Conservation (phyloP, 169 alveolate species). For the Babesia bovis region DNA sequence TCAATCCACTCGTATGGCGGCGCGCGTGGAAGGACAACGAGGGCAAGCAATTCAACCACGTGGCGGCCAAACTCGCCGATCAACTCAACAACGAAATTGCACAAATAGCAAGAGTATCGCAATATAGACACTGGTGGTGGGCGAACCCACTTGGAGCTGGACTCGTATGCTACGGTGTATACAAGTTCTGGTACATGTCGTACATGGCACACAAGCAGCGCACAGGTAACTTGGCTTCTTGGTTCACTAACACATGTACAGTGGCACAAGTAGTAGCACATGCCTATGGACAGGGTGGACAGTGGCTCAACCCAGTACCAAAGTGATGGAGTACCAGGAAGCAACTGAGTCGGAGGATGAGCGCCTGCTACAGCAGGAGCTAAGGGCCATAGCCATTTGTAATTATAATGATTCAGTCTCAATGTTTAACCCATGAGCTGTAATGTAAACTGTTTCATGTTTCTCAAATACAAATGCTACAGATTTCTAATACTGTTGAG, state of each 20-base stretch:
- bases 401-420: not conserved
- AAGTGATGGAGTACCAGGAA: slow-evolving; percentile 58
- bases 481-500: slow-evolving; percentile 10
- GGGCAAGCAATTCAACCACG: slow-evolving; percentile 70
- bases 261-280: slow-evolving; percentile 87
- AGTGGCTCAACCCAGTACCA: slow-evolving; percentile 89
- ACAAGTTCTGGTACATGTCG: slow-evolving; percentile 84
- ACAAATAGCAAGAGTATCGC: slow-evolving; percentile 74
- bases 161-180: slow-evolving; percentile 77
- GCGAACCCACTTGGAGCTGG: slow-evolving; percentile 87
- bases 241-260: not conserved
- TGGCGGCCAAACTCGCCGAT: slow-evolving; percentile 63
- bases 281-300: slow-evolving; percentile 89
- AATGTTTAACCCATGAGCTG: too few species aligned
- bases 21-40: slow-evolving; percentile 68
- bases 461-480: too few species aligned
- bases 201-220: slow-evolving; percentile 84
- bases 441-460: too few species aligned
- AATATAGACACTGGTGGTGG: slow-evolving; percentile 88
- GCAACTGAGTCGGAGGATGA: slow-evolving; percentile 36
- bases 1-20: slow-evolving; percentile 76
- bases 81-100: slow-evolving; percentile 74
- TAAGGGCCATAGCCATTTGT: slow-evolving; percentile 3
- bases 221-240: slow-evolving; percentile 63
- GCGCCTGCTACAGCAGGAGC: slow-evolving; percentile 21